Evolutionary conservation across 345 rosid genomes (phyloP).

Genomic region (Populus deltoides): DNA sequence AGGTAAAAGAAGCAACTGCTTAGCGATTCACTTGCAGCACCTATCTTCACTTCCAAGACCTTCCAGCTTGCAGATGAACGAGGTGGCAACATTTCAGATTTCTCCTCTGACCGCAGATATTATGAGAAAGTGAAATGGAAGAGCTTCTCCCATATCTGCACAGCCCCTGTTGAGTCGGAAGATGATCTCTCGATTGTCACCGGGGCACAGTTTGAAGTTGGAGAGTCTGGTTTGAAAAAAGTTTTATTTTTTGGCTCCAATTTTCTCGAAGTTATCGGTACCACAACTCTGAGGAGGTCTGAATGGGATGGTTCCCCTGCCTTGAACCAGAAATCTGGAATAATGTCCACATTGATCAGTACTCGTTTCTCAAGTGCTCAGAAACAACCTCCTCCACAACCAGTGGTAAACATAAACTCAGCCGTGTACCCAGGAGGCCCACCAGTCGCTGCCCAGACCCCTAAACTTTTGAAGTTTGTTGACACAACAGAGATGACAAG

Average conservation of each 20-base stretch:
- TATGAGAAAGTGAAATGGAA: constrained; percentile 95
- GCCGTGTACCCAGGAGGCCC: constrained; percentile 97
- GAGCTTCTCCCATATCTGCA: constrained; percentile 86
- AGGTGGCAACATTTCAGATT: constrained; percentile 30
- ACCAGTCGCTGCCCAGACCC: constrained; percentile 78
- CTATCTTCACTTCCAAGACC: constrained; percentile 88
- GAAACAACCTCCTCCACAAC: constrained; percentile 68
- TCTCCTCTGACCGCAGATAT: constrained; percentile 59
- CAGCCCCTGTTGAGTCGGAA: constrained; percentile 80
- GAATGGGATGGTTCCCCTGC: constrained; percentile 95
- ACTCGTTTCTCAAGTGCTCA: constrained; percentile 78
- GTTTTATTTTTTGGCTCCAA: constrained; percentile 75
- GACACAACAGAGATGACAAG: constrained; percentile 88
- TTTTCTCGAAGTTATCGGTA: constrained; percentile 66
- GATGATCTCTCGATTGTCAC: constrained; percentile 83
- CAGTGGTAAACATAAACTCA: constrained; percentile 81
- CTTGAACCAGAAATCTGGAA: constrained; percentile 68
- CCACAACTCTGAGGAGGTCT: constrained; percentile 40
- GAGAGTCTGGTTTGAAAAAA: constrained; percentile 74
- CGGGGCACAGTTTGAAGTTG: constrained; percentile 83
- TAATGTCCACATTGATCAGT: constrained; percentile 80
- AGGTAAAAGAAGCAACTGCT: constrained; percentile 78
- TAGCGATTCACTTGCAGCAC: constrained; percentile 91
- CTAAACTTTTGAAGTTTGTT: constrained; percentile 79
- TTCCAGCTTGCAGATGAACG: constrained; percentile 71